phyloP scores from a whole-genome alignment of 2,329 filamentous ascomycete genomes.

The Geosmithia putterillii region DNA sequence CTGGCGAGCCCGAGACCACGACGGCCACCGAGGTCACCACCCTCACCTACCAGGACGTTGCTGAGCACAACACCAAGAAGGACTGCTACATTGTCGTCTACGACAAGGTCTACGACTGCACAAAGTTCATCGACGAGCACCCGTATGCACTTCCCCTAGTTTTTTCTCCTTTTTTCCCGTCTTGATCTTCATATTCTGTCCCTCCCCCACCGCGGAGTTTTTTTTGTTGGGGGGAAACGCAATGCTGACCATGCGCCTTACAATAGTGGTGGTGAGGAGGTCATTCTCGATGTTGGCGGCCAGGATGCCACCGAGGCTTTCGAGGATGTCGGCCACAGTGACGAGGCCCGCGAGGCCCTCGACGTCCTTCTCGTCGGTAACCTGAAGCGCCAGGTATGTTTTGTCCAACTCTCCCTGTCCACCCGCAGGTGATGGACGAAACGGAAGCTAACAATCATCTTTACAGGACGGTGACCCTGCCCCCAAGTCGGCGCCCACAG shows the following conservation, averaged over 20 bases:
- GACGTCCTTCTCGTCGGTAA: conserved; percentile 61
- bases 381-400: conserved; percentile 68
- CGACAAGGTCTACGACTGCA: conserved; percentile 89
- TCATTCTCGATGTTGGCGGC: conserved; percentile 87
- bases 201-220: background rate
- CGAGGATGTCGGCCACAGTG: conserved; percentile 97
- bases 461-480: conserved; percentile 59
- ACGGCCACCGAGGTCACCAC: conserved; percentile 22
- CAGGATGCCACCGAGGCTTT: conserved; percentile 97
- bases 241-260: background rate
- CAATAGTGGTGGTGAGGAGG: conserved; percentile 88
- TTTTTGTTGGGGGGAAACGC: background rate
- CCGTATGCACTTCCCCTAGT: conserved; percentile 44
- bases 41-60: conserved; percentile 70
- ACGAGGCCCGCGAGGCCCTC: conserved; percentile 93
- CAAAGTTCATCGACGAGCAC: conserved; percentile 92
- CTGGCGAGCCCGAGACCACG: conserved; percentile 6
- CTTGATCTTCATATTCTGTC: background rate
- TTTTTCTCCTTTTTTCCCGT: background rate
- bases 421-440: background rate
- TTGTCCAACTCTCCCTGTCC: too few species aligned
- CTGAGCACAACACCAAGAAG: conserved; percentile 84
- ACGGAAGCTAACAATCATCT: background rate
- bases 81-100: conserved; percentile 86
- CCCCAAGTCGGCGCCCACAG: conserved; percentile 45